Conservation (phyloP, 257 asterid species). For the Leptodermis oblonga region DNA sequence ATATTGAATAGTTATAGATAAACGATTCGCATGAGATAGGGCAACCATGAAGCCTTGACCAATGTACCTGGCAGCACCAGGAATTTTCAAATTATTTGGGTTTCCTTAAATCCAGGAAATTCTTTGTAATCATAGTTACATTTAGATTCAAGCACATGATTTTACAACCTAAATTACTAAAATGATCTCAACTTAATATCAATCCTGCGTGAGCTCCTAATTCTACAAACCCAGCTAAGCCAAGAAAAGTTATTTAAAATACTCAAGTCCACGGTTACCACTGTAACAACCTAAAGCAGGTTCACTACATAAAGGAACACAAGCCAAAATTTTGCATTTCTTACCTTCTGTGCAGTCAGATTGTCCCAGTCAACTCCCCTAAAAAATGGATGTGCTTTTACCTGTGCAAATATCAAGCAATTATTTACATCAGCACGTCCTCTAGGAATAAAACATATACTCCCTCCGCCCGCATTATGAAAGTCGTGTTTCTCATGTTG, state of each 20-base stretch:
- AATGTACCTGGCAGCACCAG: neutral
- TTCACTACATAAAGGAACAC: neutral
- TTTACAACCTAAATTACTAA: neutral
- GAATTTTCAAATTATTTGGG: neutral
- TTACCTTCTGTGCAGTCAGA: constrained; percentile 76
- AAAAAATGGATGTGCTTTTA: constrained; percentile 80
- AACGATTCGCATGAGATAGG: too few relatives aligned
- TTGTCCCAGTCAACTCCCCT: constrained; percentile 94
- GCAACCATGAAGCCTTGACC: too few relatives aligned
- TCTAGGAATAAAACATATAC: constrained; percentile 1
- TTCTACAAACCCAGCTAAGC: neutral
- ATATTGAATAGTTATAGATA: too few relatives aligned
- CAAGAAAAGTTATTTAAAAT: neutral
- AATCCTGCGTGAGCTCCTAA: neutral
- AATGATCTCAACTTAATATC: neutral
- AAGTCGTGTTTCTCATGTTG: too few relatives aligned
- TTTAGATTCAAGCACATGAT: neutral
- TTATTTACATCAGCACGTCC: neutral
- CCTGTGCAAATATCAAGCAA: constrained; percentile 43
- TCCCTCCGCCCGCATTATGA: too few relatives aligned
- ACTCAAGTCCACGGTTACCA: neutral
- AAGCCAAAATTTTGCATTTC: constrained; percentile 12
- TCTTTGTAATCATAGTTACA: neutral
- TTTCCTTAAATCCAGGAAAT: neutral
- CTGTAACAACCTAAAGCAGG: neutral